Evolutionary conservation across 768 basidiomycete genomes (phyloP).

Genomic region (Boletus reticulatus): DNA sequence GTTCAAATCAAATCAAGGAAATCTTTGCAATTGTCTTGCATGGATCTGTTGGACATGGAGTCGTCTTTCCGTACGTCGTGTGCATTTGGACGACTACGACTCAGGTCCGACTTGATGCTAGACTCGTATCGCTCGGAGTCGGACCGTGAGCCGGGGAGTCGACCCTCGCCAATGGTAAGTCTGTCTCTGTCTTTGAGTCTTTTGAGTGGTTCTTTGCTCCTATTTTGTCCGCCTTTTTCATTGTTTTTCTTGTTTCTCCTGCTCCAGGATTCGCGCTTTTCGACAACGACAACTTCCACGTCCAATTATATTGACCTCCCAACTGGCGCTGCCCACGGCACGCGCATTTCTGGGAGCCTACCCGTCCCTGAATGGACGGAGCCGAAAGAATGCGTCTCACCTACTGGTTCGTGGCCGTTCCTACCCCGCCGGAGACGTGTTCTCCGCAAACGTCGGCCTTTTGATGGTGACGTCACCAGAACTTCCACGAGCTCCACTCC

Average conservation of each 20-base stretch:
- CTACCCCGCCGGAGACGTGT: slow-evolving; percentile 24
- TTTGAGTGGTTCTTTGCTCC: background rate
- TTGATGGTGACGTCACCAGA: background rate
- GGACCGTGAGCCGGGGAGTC: slow-evolving; percentile 9
- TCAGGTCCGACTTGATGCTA: slow-evolving; percentile 23
- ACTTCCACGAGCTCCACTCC: slow-evolving; percentile 4
- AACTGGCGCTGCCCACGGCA: background rate
- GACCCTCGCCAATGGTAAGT: slow-evolving; percentile 18
- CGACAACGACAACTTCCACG: slow-evolving; percentile 34
- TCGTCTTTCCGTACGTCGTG: slow-evolving; percentile 12
- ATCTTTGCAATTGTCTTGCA: slow-evolving; percentile 20
- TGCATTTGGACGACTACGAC: slow-evolving; percentile 12
- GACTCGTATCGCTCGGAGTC: slow-evolving; percentile 15
- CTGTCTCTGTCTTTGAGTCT: background rate
- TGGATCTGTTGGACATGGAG: slow-evolving; percentile 21
- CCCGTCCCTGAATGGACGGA: slow-evolving; percentile 3
- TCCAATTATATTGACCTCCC: slow-evolving; percentile 28
- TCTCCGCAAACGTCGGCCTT: slow-evolving; percentile 31
- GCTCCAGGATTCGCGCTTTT: slow-evolving; percentile 35
- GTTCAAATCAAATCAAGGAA: slow-evolving; percentile 12
- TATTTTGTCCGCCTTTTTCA: background rate
- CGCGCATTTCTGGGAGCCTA: background rate
- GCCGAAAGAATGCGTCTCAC: slow-evolving; percentile 6
- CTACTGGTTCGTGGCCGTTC: slow-evolving; percentile 22
- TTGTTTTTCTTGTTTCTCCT: background rate